phyloP scores from a whole-genome alignment of 345 rosid genomes.

The Eucalyptus rudis region DNA sequence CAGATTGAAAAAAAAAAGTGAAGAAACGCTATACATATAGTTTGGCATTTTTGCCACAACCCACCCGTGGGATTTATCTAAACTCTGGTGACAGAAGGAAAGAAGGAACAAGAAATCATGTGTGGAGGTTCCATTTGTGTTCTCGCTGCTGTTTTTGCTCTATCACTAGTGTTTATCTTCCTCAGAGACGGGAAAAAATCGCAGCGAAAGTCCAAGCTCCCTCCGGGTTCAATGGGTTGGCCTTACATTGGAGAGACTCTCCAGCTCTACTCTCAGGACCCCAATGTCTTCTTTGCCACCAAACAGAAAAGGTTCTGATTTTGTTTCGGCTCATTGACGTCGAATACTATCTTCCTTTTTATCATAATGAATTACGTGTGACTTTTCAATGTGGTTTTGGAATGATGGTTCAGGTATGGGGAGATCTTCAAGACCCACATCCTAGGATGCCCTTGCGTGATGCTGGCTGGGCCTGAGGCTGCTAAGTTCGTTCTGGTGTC shows the following conservation, averaged over 20 bases:
- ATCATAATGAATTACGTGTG: not conserved
- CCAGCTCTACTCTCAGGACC: constrained; percentile 60
- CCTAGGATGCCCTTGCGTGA: constrained; percentile 84
- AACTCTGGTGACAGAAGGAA: not conserved
- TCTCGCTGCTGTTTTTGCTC: constrained; percentile 5
- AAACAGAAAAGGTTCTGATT: constrained; percentile 42
- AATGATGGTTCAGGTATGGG: constrained; percentile 39
- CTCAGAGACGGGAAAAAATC: constrained; percentile 1
- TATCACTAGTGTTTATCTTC: not conserved
- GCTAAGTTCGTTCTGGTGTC: constrained; percentile 62
- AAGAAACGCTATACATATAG: not conserved
- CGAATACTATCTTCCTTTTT: not conserved
- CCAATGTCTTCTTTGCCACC: constrained; percentile 39
- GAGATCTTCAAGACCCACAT: constrained; percentile 89
- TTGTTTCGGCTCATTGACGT: not conserved
- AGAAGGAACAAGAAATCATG: not conserved
- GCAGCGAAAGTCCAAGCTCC: constrained; percentile 9
- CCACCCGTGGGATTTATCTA: not conserved
- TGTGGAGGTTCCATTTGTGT: not conserved
- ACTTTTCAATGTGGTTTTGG: not conserved
- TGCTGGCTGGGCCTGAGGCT: constrained; percentile 91
- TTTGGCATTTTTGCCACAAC: not conserved
- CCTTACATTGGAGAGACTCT: constrained; percentile 63
- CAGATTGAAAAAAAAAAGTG: not conserved
- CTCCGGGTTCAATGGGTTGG: constrained; percentile 78